A percentile compares a stretch with the other conserved stretches of the same genome.
These are phyloP conservation scores for Prunus persica DNA, from an alignment of 306 rosid genomes.

Conservation along the genomic window DNA sequence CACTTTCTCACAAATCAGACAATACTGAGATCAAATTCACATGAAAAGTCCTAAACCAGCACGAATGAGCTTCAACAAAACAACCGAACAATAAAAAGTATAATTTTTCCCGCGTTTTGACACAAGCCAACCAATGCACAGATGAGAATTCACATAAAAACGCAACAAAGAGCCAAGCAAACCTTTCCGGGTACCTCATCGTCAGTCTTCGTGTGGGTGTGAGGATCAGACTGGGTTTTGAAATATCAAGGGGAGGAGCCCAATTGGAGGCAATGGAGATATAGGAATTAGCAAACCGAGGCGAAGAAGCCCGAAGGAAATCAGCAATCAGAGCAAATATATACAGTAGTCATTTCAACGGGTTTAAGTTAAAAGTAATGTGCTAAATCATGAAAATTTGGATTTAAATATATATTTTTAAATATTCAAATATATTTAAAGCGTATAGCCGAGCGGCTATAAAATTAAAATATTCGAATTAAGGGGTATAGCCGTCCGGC, in stretches of 20 bases:
- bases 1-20: not conserved
- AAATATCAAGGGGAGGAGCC: no score
- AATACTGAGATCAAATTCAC: not conserved
- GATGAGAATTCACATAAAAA: not conserved
- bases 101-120: not conserved
- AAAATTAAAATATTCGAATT: no score
- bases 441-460: rapidly evolving
- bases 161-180: no score
- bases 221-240: no score
- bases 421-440: no score
- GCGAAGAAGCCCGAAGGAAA: constrained; percentile 73
- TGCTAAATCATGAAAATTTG: not conserved
- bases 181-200: no score
- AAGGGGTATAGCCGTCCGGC: rapidly evolving
- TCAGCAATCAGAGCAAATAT: constrained; percentile 59
- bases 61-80: not conserved
- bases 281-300: not conserved
- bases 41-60: not conserved
- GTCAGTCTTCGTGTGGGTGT: no score
- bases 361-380: not conserved
- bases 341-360: not conserved
- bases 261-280: no score
- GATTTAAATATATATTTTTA: no score
- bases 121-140: constrained; percentile 17
- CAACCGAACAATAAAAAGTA: not conserved